Percentiles rank a stretch among this genome's conserved stretches.
Evolutionary conservation across 768 basidiomycete genomes (phyloP).

Genomic region (Trametopsis cervina): DNA sequence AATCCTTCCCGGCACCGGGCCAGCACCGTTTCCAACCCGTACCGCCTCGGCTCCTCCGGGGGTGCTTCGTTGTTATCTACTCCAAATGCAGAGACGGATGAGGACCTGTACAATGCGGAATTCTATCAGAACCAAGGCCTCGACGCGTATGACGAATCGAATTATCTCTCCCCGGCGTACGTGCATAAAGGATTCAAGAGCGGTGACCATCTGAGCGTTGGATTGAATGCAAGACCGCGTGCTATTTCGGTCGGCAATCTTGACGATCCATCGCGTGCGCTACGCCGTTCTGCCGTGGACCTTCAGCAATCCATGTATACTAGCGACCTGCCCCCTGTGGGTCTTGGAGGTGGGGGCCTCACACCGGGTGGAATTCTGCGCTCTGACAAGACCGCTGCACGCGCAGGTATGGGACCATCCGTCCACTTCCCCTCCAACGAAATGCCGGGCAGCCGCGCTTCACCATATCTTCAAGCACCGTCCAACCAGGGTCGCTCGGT

Average conservation of each 20-base stretch:
- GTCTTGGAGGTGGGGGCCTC: slow-evolving; percentile 16
- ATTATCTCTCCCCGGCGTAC: slow-evolving; percentile 49
- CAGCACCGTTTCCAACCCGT: slow-evolving; percentile 91
- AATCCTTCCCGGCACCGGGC: slow-evolving; percentile 79
- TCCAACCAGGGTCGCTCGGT: slow-evolving; percentile 61
- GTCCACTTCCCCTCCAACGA: slow-evolving; percentile 71
- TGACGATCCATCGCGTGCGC: slow-evolving; percentile 67
- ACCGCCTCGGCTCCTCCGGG: slow-evolving; percentile 57
- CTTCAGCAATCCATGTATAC: slow-evolving; percentile 45
- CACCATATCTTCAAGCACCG: slow-evolving; percentile 65
- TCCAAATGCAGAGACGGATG: slow-evolving; percentile 61
- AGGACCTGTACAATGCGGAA: slow-evolving; percentile 64
- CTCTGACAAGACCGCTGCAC: slow-evolving; percentile 45
- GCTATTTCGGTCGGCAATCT: slow-evolving; percentile 87
- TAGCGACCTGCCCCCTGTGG: slow-evolving; percentile 41
- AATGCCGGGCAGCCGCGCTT: slow-evolving; percentile 41
- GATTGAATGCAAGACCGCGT: slow-evolving; percentile 51
- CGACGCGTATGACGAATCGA: slow-evolving; percentile 52
- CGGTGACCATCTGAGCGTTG: slow-evolving; percentile 55
- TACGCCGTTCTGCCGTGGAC: slow-evolving; percentile 58
- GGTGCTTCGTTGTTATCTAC: slow-evolving; percentile 58
- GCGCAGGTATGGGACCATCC: slow-evolving; percentile 37
- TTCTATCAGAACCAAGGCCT: slow-evolving; percentile 52
- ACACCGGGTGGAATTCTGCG: slow-evolving; percentile 46
- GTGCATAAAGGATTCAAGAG: slow-evolving; percentile 71